These are phyloP conservation scores for Leccinum longicurvipes DNA, from an alignment of 768 basidiomycete genomes.

Conservation along the genomic window DNA sequence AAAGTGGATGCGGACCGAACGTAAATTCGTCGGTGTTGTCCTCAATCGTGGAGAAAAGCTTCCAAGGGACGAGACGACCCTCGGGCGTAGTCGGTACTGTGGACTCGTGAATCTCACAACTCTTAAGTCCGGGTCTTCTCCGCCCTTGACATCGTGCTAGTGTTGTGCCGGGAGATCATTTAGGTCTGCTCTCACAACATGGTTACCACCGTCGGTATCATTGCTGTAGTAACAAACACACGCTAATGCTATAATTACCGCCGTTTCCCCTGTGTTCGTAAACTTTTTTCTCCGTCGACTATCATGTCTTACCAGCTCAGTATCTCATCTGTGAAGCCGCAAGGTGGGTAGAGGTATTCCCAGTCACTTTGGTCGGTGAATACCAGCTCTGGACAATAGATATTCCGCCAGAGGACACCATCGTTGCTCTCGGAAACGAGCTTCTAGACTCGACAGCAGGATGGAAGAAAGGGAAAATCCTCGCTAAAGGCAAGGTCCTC, in stretches of 20 bases:
- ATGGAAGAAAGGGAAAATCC: constrained; percentile 71
- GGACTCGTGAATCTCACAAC: constrained; percentile 66
- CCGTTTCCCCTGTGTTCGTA: not conserved
- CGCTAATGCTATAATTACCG: constrained; percentile 15
- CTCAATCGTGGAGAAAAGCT: constrained; percentile 78
- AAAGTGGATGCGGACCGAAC: constrained; percentile 68
- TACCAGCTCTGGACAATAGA: constrained; percentile 35
- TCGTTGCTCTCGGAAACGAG: constrained; percentile 50
- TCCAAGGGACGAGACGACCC: constrained; percentile 70
- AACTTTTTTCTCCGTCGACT: constrained; percentile 6
- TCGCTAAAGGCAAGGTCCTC: constrained; percentile 50
- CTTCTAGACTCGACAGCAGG: constrained; percentile 52
- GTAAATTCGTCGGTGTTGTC: constrained; percentile 83
- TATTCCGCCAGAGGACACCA: constrained; percentile 56
- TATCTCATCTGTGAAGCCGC: constrained; percentile 37
- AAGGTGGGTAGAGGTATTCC: constrained; percentile 30
- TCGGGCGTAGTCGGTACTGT: constrained; percentile 85
- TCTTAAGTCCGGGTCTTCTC: constrained; percentile 13
- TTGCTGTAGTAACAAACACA: constrained; percentile 17
- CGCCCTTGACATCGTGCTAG: constrained; percentile 2
- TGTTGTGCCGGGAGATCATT: not conserved
- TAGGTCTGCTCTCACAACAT: too few species aligned
- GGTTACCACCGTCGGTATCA: constrained; percentile 8
- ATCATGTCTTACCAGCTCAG: constrained; percentile 37
- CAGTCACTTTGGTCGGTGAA: not conserved